Base-by-base conservation (phyloP, 2,329 filamentous ascomycete genomes). In the Cladorrhinum sp. region DNA sequence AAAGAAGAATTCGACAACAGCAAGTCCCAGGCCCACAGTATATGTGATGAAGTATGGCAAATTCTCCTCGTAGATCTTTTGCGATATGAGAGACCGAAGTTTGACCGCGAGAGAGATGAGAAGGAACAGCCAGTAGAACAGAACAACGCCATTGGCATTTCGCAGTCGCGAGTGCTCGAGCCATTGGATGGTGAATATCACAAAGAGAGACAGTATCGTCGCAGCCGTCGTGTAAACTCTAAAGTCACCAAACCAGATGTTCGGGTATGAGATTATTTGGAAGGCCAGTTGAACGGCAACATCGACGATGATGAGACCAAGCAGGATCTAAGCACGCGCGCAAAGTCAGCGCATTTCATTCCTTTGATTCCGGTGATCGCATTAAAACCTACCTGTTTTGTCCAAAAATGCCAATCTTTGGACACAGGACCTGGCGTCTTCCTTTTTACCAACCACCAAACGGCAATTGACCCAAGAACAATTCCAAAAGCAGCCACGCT, bases 41-140 rank as follows among this genome's bases (percentile, higher is more conserved):
- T 93, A 93, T 23, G 87, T 82, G 58, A 90, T 77, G 68, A 97
- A 96, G 75, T 93, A 96, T 16, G 89, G 81, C 45, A 89, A 75
- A 66, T 85, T 83, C 49, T 81, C 79, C 60, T 78, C 73, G 73
- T 92, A 90, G 32, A 90, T 76, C 70, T 92, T 82, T 71, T 93
- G 91, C 4, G 90, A 88, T 61, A 96, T 79, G 64, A 96, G 82
- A 8, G 92, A 96, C 64, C 92, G 90, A 55, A 96, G 81, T 79
- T 96, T 96, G 71, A 96, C 84, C 8, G 83, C 83, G 66, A 91
- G 88, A 2, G 86, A 85, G 68, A 96, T 87, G 62, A 95, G 79
- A 63, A 96, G 87, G 68, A 96, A 85, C 22, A 96, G 82, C 93
- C 93, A 97, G 81, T 92, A 97, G 74, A 96, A 91, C 55, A 97